Evolutionary conservation across 1,139 yeast genomes (phyloP).

Genomic region (Candida anutae): DNA sequence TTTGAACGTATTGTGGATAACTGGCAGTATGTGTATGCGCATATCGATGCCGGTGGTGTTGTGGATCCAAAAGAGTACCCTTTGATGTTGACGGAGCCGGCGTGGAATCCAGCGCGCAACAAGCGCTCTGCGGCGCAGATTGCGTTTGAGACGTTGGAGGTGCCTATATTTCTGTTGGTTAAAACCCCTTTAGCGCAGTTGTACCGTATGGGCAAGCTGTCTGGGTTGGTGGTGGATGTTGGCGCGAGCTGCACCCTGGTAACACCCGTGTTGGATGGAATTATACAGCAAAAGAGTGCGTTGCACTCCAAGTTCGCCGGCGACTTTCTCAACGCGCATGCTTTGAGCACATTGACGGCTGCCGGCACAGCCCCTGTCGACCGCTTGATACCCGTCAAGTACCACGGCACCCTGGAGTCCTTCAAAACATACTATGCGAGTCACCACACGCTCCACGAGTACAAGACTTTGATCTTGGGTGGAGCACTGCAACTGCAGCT

Average conservation of each 20-base stretch:
- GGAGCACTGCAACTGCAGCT: conserved; percentile 17
- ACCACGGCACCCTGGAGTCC: conserved; percentile 28
- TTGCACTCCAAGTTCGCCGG: conserved; percentile 62
- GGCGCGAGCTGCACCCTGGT: conserved; percentile 57
- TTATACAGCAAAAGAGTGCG: conserved; percentile 52
- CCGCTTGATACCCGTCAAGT: conserved; percentile 21
- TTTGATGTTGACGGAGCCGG: conserved; percentile 56
- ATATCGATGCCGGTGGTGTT: conserved; percentile 35
- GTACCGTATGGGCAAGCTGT: conserved; percentile 59
- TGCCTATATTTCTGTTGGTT: conserved; percentile 62
- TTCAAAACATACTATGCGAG: conserved; percentile 39
- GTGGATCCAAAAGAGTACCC: conserved; percentile 50
- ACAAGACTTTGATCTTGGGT: conserved; percentile 23
- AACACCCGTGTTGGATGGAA: conserved; percentile 68
- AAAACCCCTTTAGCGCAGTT: conserved; percentile 65
- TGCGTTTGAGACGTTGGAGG: conserved; percentile 57
- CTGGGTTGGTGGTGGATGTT: conserved; percentile 62
- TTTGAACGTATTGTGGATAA: conserved; percentile 53
- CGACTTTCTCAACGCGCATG: conserved; percentile 55
- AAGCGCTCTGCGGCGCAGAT: conserved; percentile 46
- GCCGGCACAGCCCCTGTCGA: conserved; percentile 7
- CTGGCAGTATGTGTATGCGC: conserved; percentile 52
- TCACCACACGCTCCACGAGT: conserved; percentile 39
- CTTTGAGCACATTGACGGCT: background rate
- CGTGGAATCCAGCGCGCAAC: conserved; percentile 53